Evolutionary conservation across 108 stramenopile species (phyloP).

Genomic region (Pseudonitzschia multiseries): DNA sequence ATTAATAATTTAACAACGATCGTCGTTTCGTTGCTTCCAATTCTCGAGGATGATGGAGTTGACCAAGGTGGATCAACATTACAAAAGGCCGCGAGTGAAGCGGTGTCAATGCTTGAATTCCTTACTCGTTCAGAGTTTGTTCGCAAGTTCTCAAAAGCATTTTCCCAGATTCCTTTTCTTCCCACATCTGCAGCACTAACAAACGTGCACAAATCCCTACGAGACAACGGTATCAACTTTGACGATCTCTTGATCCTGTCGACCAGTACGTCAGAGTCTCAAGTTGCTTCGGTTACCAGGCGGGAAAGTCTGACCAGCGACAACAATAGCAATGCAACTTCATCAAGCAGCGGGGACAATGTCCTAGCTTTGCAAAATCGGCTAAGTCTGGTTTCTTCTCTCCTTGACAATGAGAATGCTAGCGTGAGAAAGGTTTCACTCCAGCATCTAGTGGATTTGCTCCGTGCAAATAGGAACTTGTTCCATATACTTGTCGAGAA

Average conservation of each 20-base stretch:
- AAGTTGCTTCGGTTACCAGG: neutral
- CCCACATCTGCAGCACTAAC: conserved; percentile 49
- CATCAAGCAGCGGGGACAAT: conserved; percentile 16
- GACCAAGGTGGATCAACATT: neutral
- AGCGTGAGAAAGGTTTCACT: conserved; percentile 73
- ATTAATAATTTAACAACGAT: conserved; percentile 64
- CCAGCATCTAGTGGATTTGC: conserved; percentile 61
- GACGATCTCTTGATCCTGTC: conserved; percentile 61
- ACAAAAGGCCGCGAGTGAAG: conserved; percentile 35
- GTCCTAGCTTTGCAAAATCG: conserved; percentile 46
- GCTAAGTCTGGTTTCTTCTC: conserved; percentile 28
- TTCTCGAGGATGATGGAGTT: conserved; percentile 38
- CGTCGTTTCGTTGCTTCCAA: conserved; percentile 75
- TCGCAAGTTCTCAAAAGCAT: conserved; percentile 43
- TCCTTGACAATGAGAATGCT: conserved; percentile 68
- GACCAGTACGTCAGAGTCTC: conserved; percentile 23
- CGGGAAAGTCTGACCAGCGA: conserved; percentile 19
- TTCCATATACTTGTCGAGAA: conserved; percentile 63
- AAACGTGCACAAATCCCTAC: conserved; percentile 45
- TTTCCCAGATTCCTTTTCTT: conserved; percentile 78
- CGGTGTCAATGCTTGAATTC: conserved; percentile 56
- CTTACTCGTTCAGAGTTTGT: conserved; percentile 56
- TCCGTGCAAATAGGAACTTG: conserved; percentile 66
- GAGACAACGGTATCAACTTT: conserved; percentile 63
- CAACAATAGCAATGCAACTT: conserved; percentile 2